Evolutionary conservation across 352 stramenopile genomes (phyloP), one percentile per base, ranked within the genome.

Genomic region (Globisporangium orthogonon): DNA sequence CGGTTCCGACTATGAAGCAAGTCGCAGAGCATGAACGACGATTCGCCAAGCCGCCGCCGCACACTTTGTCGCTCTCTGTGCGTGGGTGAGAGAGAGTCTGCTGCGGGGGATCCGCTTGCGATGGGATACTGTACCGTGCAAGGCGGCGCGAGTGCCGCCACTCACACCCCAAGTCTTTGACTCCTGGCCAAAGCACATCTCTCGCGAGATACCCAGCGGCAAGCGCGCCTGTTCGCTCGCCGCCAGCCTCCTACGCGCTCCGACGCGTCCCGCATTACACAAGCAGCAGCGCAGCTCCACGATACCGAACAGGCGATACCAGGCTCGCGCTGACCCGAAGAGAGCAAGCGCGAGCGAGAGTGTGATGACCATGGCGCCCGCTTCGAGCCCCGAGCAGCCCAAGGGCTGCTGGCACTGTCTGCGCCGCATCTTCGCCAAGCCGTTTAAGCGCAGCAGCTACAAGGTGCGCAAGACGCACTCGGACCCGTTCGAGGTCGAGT

Each of bases 381-480:
- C 52, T 7, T 23, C 31, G 1, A 23, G 23, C 10, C 28, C n/a
- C 29, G 49, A 13, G 29, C 44, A 5, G 43, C 43, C 43, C 0
- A 48, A 14, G 17, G 52, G 51, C 4, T 63, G 58, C 45, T 63
- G 58, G 58, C 52, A 50, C 14, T 43, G 51, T 37, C 28, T 63
- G 7, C 48, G 54, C 18, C 6, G 58, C 44, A 18, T 52, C 23
- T 41, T 63, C 28, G 17, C 50, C n/a, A 63, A 63, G 37, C 58
- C 58, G 37, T 63, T 63, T 45, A 63, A 63, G 28, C 50, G 44
- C 41, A 63, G 44, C 58, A 58, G 52, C 58, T 63, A 63, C 51
- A 63, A 63, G 44, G 58, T 63, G 51, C 58, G 58, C 50, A 63
- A 63, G 51, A 63, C 58, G 43, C 51, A 63, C 29, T 63, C 58